Conservation (phyloP, 2,329 filamentous ascomycete genomes). For the Piedraia hortae region DNA sequence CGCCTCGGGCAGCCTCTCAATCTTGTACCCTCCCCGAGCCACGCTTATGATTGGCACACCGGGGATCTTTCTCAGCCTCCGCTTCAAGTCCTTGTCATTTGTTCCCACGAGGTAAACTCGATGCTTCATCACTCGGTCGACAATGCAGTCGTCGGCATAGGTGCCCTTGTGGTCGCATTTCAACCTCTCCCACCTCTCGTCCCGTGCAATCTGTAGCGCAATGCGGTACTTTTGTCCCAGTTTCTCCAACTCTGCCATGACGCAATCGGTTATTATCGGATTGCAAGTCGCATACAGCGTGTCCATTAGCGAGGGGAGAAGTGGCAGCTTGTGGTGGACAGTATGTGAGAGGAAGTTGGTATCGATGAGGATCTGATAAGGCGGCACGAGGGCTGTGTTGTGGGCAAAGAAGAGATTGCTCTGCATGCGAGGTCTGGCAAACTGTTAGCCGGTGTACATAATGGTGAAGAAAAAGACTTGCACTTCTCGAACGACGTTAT, state of each 20-base stretch:
- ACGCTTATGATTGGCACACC: conserved; percentile 57
- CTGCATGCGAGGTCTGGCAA: conserved; percentile 11
- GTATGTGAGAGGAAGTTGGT: conserved; percentile 83
- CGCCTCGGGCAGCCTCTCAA: conserved; percentile 33
- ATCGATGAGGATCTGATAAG: conserved; percentile 57
- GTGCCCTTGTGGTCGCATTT: conserved; percentile 76
- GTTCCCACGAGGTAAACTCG: conserved; percentile 22
- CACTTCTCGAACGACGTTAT: conserved; percentile 47
- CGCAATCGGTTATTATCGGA: conserved; percentile 62
- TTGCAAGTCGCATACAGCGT: conserved; percentile 76
- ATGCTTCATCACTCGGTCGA: conserved; percentile 19
- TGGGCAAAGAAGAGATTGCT: conserved; percentile 58
- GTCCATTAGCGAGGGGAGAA: conserved; percentile 79
- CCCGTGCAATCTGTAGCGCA: conserved; percentile 59
- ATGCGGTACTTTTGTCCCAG: conserved; percentile 71
- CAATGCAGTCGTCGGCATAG: conserved; percentile 59
- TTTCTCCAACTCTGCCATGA: conserved; percentile 68
- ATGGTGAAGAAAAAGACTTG: conserved; percentile 12
- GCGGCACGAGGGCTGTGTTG: conserved; percentile 64
- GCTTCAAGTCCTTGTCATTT: conserved; percentile 54
- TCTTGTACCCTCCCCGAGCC: conserved; percentile 71
- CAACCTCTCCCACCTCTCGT: conserved; percentile 65
- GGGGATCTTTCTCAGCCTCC: conserved; percentile 57
- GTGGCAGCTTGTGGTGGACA: conserved; percentile 66
- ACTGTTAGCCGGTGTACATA: conserved; percentile 5